Conservation (phyloP, 306 rosid genomes). For the Medicago arabica region DNA sequence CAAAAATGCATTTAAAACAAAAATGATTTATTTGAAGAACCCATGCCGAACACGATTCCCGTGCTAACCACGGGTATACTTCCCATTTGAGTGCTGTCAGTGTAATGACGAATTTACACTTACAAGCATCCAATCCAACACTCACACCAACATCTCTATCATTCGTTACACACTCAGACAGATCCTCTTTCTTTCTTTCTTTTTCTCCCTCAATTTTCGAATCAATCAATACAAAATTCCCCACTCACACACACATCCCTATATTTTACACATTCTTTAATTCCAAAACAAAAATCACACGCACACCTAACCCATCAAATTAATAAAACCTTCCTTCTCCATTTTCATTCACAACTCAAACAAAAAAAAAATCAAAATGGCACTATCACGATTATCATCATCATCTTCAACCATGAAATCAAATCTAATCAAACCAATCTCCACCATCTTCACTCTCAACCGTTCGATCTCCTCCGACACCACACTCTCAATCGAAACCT, state of each 20-base stretch:
- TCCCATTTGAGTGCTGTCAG: too few species aligned
- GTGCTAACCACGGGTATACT: too few species aligned
- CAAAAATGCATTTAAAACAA: too few species aligned
- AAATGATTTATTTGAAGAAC: too few species aligned
- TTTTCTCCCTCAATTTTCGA: background rate
- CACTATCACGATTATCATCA: constrained; percentile 58
- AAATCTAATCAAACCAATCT: constrained; percentile 55
- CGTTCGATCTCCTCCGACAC: constrained; percentile 59
- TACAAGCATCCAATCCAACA: too few species aligned
- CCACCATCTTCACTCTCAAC: constrained; percentile 51
- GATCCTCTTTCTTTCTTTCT: background rate
- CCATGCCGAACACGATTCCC: too few species aligned
- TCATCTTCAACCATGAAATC: constrained; percentile 48
- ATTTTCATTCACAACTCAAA: background rate
- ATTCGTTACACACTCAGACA: background rate
- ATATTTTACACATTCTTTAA: too few species aligned
- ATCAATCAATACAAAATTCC: background rate
- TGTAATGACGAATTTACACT: too few species aligned
- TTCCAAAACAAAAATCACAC: too few species aligned
- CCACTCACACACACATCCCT: background rate
- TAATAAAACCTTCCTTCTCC: background rate
- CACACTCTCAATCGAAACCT: constrained; percentile 70
- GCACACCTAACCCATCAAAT: background rate
- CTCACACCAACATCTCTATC: too few species aligned
- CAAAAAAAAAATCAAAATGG: constrained; percentile 50